Evolutionary conservation across 2,329 filamentous ascomycete genomes (phyloP), one percentile per base, ranked within the genome.

Genomic region (Madurella fahalii): DNA sequence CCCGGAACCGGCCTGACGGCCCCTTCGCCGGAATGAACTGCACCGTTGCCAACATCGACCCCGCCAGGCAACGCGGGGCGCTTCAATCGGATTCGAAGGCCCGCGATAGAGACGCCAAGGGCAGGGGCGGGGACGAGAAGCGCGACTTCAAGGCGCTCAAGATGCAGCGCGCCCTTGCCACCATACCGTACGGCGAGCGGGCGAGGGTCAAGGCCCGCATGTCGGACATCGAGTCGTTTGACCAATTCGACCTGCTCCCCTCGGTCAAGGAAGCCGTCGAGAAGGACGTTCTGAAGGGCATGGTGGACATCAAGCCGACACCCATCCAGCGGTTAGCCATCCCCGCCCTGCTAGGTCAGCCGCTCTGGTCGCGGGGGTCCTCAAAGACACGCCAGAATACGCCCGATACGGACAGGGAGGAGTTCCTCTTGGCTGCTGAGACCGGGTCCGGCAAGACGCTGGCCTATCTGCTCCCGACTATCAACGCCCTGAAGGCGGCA

Each of bases 361-460:
- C 77, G 18, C 66, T 71, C 17, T 71, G 72, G 5, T 71, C 30
- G 13, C 45, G 44, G 25, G 42, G n/a, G 47, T 32, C 40, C 30
- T 15, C 69, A 51, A 69, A 63, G 45, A 59, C 54, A 58, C 65
- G 66, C 63, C 52, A 58, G 48, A 64, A 66, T 55, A 69, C 67
- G 40, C 61, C 65, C 39, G 61, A 58, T 5, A 52, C 68, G 2
- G 66, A 64, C 53, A 78, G 66, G 61, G 71, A 73, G 56, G 80
- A 76, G 72, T 96, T 90, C 67, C 78, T 99, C 12, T 78, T 99
- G 47, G 94, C 94, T 4, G 94, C 94, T 11, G 94, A 99, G 76
- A 99, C 94, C 0, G 94, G 94, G 12, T 97, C 94, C 0, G 94
- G 94, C 57, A 99, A 99, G 76, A 99, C 94, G 1, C 76, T 99